phyloP scores from a whole-genome alignment of 1,284 basidiomycete genomes.

The Fomitopsis betulina region DNA sequence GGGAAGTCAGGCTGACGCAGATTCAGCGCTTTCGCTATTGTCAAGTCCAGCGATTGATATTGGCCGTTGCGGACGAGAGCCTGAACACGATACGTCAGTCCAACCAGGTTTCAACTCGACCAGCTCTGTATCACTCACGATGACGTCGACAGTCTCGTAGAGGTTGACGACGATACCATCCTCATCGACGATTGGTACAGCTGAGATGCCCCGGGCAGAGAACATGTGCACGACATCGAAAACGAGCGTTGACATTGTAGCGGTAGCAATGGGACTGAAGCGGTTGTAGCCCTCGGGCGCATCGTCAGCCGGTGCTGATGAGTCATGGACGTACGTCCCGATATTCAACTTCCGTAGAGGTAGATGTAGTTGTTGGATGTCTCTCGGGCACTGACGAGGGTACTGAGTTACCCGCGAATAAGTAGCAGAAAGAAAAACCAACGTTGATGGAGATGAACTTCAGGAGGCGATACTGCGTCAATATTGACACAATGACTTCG shows the following conservation, averaged over 20 bases:
- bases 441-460: slow-evolving; percentile 99
- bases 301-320: slow-evolving; percentile 35
- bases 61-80: slow-evolving; percentile 93
- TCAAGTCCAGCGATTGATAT: slow-evolving; percentile 92
- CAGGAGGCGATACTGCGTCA: slow-evolving; percentile 97
- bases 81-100: slow-evolving; percentile 36
- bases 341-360: slow-evolving; percentile 87
- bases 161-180: slow-evolving; percentile 94
- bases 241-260: slow-evolving; percentile 88
- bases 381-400: slow-evolving; percentile 57
- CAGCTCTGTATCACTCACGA: slow-evolving; percentile 55
- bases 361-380: slow-evolving; percentile 72
- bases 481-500: slow-evolving; percentile 92
- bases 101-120: not conserved
- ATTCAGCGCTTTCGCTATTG: slow-evolving; percentile 90
- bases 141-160: slow-evolving; percentile 99
- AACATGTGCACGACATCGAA: slow-evolving; percentile 99
- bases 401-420: slow-evolving; percentile 1
- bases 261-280: slow-evolving; percentile 89
- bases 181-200: slow-evolving; percentile 94
- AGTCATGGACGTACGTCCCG: slow-evolving; percentile 81
- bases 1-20: slow-evolving; percentile 92
- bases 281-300: slow-evolving; percentile 54
- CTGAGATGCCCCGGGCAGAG: slow-evolving; percentile 91
- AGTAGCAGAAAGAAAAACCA: slow-evolving; percentile 25